Base-by-base conservation (phyloP, 2,329 filamentous ascomycete genomes). In the Phyllosticta paracitricarpa region DNA sequence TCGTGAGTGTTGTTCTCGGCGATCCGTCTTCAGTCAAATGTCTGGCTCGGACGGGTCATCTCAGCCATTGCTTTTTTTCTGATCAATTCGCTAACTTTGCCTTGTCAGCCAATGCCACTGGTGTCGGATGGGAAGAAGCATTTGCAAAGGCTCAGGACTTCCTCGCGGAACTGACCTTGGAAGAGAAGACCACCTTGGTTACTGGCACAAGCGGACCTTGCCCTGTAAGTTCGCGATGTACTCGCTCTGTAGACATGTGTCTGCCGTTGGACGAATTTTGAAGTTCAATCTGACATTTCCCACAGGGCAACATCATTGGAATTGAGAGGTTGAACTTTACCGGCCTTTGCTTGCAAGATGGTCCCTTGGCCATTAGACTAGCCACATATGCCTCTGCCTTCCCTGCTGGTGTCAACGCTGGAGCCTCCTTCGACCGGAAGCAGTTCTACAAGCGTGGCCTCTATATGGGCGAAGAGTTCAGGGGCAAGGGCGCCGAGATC, bases 341-440 rank as follows among this genome's bases (percentile, higher is more conserved):
- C 7, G 74, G 74, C 8, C 65, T 78, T 2, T 78, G 76, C 58
- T 65, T 77, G 1, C 71, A 74, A 19, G 76, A 77, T 62, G 75
- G 71, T 7, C 69, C 72, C 25, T 66, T 72, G 52, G 54, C 57
- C n/a, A 62, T 62, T 19, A 51, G 60, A 25, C 60, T 58, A 33
- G 60, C 60, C 14, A 56, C 54, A 7, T 61, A 58, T 17, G 69
- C 71, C 3, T 75, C 68, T 56, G 73, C 73, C 5, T 77, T 73
- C 61, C 69, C 75, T 12, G 71, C 73, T 25, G 66, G 69, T 1
- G 58, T 78, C 1, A 66, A 71, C 9, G 71, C 71, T 0, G 76
- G 70, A 9, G 73, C 75, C 12, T 68, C 73, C 2, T 78, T 75
- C 73, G 73, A 78, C 56, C 69, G 69, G 10, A 52, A 67, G 6